Evolutionary conservation across 192 early-diverging fungal genomes (phyloP), one percentile per base, ranked within the genome.

Genomic region (Lobosporangium transversale): DNA sequence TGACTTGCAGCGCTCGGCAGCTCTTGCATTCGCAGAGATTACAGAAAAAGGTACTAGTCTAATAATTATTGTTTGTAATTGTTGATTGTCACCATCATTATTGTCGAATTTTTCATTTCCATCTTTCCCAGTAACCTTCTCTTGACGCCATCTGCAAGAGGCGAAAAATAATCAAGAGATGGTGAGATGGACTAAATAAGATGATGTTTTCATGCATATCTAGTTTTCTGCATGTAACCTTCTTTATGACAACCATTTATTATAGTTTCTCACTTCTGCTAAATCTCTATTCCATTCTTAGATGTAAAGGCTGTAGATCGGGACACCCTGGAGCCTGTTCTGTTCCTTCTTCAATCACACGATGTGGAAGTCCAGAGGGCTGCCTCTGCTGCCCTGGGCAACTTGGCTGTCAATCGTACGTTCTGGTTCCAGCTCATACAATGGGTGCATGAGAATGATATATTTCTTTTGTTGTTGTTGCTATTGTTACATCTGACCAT

Each of bases 321-420:
- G 29, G 90, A 92, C 61, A 90, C 90, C 4, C 62, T 95, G 58
- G 90, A 95, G 66, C 93, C 93, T 3, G 90, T 95, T 26, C 80
- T 93, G 58, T 93, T 90, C 68, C 78, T 96, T 50, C 85, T 96
- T 58, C 89, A 93, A 62, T 92, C 91, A 27, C 86, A 88, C 60
- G 92, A 95, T 78, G 86, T 91, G 24, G 91, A 95, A 62, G 93
- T 94, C 43, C 93, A 95, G 80, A 81, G 92, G 73, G 89, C 89
- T 15, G 93, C 94, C 18, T 93, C 92, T 30, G 93, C 94, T 3
- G 93, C 94, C 23, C 80, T 96, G 40, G 94, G 94, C n/a, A 96
- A 95, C 78, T 78, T 96, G 81, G 94, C 92, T 42, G 89, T 91
- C n/a, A 83, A 89, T 60, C 79, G 89, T 91, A 85, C 80, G 80